Base-by-base conservation (phyloP, 75 land plant genomes). In the Isoetes taiwanensis region DNA sequence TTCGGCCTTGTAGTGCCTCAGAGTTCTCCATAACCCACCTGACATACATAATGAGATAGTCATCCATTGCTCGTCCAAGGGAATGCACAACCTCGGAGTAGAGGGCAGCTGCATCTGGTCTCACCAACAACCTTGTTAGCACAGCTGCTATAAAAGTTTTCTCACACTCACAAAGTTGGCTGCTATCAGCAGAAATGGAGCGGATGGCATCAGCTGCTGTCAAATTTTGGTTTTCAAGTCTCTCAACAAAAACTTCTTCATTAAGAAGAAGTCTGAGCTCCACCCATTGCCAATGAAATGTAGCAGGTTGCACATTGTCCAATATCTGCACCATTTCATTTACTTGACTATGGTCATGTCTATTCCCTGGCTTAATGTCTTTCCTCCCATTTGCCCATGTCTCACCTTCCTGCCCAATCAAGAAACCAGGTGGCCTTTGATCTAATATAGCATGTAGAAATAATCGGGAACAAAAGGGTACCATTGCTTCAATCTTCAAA, bases 281-380 rank as follows among this genome's bases (percentile, higher is more conserved):
- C 40, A 93, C 71, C 98, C 98, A 93, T 56, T 93, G 98, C 98
- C 98, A 93, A 65, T 93, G 98, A 62, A 87, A 79, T 43, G 78
- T 93, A 34, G 95, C 98, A 28, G 95, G 96, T 42, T 93, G 98
- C 50, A 93, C 39, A 14, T 83, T 71, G 67, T 93, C 89, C 72
- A 93, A 40, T 39, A 81, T 77, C 64, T 79, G 69, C 2, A 84
- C 77, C 68, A 89, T 62, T 57, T 78, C 78, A 12, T 78, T 69
- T 34, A 54, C 32, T 43, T 73, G 66, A 42, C 69, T 74, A 37
- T 46, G 16, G 20, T 73, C 77, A 48, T 58, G 67, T 57, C 72
- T 78, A 24, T 50, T 19, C 57, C n/a, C n/a, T n/a, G n/a, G n/a
- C n/a, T n/a, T n/a, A n/a, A n/a, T n/a, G n/a, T n/a, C n/a, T n/a